Evolutionary conservation across 768 basidiomycete genomes (phyloP), one percentile per base, ranked within the genome.

Genomic region (Mycena polygramma): DNA sequence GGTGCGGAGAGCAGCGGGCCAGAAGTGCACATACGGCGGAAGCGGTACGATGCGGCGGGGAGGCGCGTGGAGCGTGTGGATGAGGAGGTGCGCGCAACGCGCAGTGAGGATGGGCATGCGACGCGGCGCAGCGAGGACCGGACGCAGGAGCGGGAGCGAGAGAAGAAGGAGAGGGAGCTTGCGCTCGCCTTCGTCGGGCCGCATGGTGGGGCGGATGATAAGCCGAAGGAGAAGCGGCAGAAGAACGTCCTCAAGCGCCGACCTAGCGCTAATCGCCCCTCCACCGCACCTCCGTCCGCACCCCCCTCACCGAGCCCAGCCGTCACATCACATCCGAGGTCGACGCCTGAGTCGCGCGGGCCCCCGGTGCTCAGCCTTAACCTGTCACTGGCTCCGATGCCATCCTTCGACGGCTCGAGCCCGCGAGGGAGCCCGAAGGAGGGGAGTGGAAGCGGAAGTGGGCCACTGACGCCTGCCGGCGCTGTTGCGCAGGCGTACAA

Each of bases 221-320:
- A 76, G 41, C 73, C 41, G 41, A 77, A 80, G 67, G 76, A 80
- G 48, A 75, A 75, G 45, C 75, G 75, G 9, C 68, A 68, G 71
- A 78, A 76, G 64, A 79, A 79, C 30, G 73, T 76, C 24, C 49
- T 75, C 41, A 66, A 62, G 64, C 72, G 74, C 22, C 70, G 65
- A 5, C 73, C 74, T 5, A 75, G 72, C 52, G 59, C 58, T 26
- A n/a, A 35, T 2, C 64, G 70, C 7, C 59, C 69, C 13, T 24
- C 60, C 10, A 53, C 63, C 26, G 58, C 62, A 10, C 52, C 63
- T n/a, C 52, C 63, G 17, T 46, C 57, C 2, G 58, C 62, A 13
- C 48, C 59, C n/a, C 41, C 41, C 15, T 54, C 62, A 2, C 65
- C 64, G 5, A 43, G 7, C 26, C 22, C 49, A n/a, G 49, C 68